These are phyloP conservation scores for Blastobotrys serpentis DNA, from an alignment of 1,139 yeast genomes.

Conservation along the genomic window DNA sequence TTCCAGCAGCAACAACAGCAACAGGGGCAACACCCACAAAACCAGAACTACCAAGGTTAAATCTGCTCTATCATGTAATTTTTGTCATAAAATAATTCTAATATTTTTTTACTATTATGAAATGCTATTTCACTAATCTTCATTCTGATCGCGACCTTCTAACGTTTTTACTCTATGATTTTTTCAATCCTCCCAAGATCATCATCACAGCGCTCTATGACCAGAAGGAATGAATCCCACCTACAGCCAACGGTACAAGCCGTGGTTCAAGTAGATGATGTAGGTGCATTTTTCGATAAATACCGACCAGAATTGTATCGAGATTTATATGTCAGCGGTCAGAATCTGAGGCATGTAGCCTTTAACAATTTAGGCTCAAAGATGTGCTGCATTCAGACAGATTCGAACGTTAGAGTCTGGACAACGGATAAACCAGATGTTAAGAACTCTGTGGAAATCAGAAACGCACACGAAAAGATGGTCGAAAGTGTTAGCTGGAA, in stretches of 20 bases:
- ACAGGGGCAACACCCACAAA: conserved; percentile 19
- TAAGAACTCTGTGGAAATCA: conserved; percentile 26
- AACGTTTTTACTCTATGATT: not conserved
- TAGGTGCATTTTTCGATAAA: conserved; percentile 7
- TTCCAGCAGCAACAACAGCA: conserved; percentile 27
- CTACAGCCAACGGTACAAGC: no score
- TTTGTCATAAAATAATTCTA: not conserved
- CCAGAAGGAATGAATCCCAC: not conserved
- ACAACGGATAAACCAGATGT: conserved; percentile 29
- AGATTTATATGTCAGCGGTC: conserved; percentile 19
- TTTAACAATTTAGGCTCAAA: conserved; percentile 35
- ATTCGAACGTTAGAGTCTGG: conserved; percentile 33
- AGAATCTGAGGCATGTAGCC: conserved; percentile 22
- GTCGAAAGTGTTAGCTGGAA: conserved; percentile 61
- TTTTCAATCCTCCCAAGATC: conserved; percentile 6
- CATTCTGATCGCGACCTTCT: no score
- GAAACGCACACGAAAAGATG: conserved; percentile 38
- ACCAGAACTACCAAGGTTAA: conserved; percentile 11
- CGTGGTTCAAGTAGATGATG: conserved; percentile 3
- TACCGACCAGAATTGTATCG: conserved; percentile 13
- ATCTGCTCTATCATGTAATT: conserved; percentile 4
- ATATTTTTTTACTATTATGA: conserved; percentile 8
- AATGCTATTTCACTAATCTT: no score
- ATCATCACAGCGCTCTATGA: conserved; percentile 1
- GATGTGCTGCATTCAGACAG: conserved; percentile 30